phyloP scores from a whole-genome alignment of 1,284 basidiomycete species.

The Hypsizygus ulmarius region DNA sequence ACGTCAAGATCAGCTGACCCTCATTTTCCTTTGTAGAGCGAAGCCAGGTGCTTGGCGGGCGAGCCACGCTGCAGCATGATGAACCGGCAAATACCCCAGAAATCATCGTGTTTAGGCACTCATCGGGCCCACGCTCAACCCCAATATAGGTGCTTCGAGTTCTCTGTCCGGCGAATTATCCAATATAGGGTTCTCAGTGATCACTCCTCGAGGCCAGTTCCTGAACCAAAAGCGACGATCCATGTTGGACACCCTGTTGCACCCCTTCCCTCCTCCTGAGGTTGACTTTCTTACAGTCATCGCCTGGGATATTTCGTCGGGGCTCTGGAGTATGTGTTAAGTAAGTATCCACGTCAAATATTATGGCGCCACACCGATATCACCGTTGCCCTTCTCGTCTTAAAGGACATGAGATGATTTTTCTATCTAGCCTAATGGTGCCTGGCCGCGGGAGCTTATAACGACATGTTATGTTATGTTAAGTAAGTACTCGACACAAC shows the following conservation, averaged over 20 bases:
- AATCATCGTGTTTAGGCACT: conserved; percentile 3
- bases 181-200: conserved; percentile 1
- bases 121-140: conserved; percentile 2
- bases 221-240: conserved; percentile 2
- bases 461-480: too few species aligned
- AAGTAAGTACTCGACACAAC: too few species aligned
- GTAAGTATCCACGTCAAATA: neutral
- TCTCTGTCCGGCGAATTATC: conserved; percentile 12
- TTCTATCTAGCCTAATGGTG: too few species aligned
- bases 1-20: conserved; percentile 3
- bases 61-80: neutral
- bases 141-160: neutral
- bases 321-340: conserved; percentile 3
- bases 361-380: neutral
- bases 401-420: too few species aligned
- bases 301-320: conserved; percentile 2
- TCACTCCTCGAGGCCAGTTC: conserved; percentile 9
- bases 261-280: conserved; percentile 5
- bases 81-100: conserved; percentile 14
- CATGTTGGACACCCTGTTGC: conserved; percentile 1
- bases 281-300: conserved; percentile 13
- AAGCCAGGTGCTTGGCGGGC: too few species aligned
- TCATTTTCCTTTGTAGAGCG: conserved; percentile 9
- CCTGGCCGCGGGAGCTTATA: too few species aligned
- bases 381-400: neutral